Base-by-base conservation (phyloP, 768 basidiomycete genomes). In the Tricholoma matsutake region DNA sequence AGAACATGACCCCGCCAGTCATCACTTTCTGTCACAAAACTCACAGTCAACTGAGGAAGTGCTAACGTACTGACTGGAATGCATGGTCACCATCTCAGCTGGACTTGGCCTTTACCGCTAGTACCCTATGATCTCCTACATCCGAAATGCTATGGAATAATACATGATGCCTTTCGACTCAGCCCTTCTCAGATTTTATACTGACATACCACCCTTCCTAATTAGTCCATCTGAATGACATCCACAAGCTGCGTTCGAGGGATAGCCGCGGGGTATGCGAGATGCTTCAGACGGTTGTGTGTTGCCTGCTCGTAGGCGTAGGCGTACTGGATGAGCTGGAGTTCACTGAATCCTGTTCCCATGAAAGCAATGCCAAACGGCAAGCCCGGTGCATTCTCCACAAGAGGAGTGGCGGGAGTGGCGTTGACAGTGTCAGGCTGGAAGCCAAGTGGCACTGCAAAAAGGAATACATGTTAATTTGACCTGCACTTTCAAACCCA, bases 251-350 rank as follows among this genome's bases (percentile, higher is more conserved):
- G 86, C 9, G 83, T 86, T 68, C 72, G 82, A 2, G 85, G 86
- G 25, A 86, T 81, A 6, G 86, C 85, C 11, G 74, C 82, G 4
- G 76, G 56, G 63, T 78, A 83, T 2, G 85, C 86, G 67, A 69
- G 76, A 61, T 81, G 75, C 53, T 71, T 68, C 55, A 86, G 67
- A 16, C 86, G 70, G 1, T 79, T 81, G 59, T 82, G 75, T 4
- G 87, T 88, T 62, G 76, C 79, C 68, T 88, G 86, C 69, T 89
- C 87, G 63, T 85, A 88, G 1, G 86, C 86, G 71, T 80, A 88
- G 2, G 78, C 88, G 61, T 84, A 79, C 0, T 81, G 76, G 59
- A 89, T 78, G 51, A 88, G 75, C 18, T 78, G 70, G 65, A 80
- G 82, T 59, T 87, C 87, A 43, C 82, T 82, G 68, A 83, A 88